Conservation (phyloP, 108 stramenopile species). For the Conticribra guillardii region DNA sequence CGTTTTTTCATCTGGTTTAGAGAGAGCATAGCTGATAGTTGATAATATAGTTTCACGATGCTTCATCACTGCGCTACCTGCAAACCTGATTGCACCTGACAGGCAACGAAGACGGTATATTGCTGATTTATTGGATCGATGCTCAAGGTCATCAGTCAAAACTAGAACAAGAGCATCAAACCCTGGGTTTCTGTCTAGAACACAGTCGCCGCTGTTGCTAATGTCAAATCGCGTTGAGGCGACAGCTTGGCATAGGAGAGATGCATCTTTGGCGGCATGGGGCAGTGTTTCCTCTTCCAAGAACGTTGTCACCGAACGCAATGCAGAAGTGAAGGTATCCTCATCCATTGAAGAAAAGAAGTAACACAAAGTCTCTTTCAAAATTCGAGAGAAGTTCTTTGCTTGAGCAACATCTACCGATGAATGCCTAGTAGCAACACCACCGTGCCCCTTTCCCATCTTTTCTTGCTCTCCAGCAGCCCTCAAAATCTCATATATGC, state of each 20-base stretch:
- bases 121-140: constrained; percentile 71
- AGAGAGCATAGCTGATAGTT: constrained; percentile 65
- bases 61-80: constrained; percentile 59
- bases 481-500: constrained; percentile 79
- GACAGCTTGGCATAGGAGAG: constrained; percentile 77
- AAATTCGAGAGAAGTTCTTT: constrained; percentile 77
- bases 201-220: constrained; percentile 14
- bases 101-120: constrained; percentile 83
- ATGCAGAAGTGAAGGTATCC: constrained; percentile 59
- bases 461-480: constrained; percentile 88
- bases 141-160: constrained; percentile 68
- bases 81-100: constrained; percentile 76
- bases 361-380: constrained; percentile 79
- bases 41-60: constrained; percentile 58
- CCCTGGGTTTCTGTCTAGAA: constrained; percentile 59
- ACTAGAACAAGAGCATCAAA: constrained; percentile 75
- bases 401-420: constrained; percentile 78
- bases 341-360: constrained; percentile 84
- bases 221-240: constrained; percentile 57
- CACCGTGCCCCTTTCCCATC: constrained; percentile 68
- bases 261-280: constrained; percentile 79
- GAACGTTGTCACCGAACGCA: constrained; percentile 69
- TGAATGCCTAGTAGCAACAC: constrained; percentile 73
- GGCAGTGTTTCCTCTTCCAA: constrained; percentile 79
- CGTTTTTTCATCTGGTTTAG: constrained; percentile 72